A percentile compares a stretch with the other conserved stretches of the same genome.
Conservation (phyloP, 2,329 filamentous ascomycete genomes). For the Paraphaeosphaeria sporulosa region DNA sequence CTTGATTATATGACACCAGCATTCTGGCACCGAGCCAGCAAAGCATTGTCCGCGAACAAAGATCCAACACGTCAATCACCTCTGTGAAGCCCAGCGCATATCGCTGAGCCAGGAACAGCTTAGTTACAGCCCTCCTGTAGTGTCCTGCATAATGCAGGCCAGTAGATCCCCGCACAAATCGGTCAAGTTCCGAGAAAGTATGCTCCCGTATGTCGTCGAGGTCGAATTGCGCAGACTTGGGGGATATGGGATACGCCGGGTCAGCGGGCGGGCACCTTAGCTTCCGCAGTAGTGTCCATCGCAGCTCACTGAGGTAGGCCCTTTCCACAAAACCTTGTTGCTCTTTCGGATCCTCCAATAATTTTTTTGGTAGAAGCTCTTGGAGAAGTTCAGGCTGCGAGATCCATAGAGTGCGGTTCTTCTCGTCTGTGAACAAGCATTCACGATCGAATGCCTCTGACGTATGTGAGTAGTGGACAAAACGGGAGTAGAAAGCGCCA, state of each 20-base stretch:
- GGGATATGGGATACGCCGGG: conserved; percentile 45
- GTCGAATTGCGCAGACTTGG: conserved; percentile 20
- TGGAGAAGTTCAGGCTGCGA: conserved; percentile 62
- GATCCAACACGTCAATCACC: conserved; percentile 71
- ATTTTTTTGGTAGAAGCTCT: conserved; percentile 35
- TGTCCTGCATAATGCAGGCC: conserved; percentile 24
- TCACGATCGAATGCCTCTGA: conserved; percentile 69
- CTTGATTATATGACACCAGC: not conserved
- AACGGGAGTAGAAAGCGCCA: conserved; percentile 72
- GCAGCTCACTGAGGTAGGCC: conserved; percentile 31
- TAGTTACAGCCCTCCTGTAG: conserved; percentile 50
- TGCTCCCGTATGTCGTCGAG: conserved; percentile 49
- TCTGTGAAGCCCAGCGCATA: conserved; percentile 48
- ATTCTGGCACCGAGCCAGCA: conserved; percentile 27
- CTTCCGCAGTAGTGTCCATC: conserved; percentile 48
- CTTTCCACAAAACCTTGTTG: conserved; percentile 5
- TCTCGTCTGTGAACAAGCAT: conserved; percentile 57
- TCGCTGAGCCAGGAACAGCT: conserved; percentile 53
- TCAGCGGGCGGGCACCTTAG: conserved; percentile 52
- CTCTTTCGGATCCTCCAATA: conserved; percentile 46
- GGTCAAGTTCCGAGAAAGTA: conserved; percentile 51
- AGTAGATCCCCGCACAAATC: conserved; percentile 38
- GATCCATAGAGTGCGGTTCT: conserved; percentile 66
- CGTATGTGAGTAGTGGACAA: conserved; percentile 69
- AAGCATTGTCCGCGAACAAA: conserved; percentile 72